Percentiles rank a stretch among this genome's conserved stretches.
Conservation (phyloP, 148 eudicot genomes). For the Bassia scoparia region DNA sequence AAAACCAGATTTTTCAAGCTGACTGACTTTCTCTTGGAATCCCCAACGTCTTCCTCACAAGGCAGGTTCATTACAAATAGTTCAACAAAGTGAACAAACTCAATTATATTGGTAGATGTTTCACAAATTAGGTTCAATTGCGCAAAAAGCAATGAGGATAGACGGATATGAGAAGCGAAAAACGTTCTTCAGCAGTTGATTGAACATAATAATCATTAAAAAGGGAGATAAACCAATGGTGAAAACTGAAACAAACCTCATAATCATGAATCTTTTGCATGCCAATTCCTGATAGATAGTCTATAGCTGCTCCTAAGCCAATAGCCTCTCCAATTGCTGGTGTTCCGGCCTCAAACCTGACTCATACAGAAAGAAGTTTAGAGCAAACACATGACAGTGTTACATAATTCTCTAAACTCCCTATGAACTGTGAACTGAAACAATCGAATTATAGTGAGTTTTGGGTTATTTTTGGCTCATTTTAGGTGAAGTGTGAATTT, state of each 20-base stretch:
- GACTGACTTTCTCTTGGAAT: no score
- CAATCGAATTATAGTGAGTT: no score
- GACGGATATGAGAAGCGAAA: background rate
- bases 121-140: no score
- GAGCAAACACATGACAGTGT: conserved; percentile 1
- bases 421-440: no score
- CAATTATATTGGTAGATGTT: background rate
- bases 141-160: background rate
- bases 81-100: no score
- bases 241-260: conserved; percentile 49
- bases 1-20: no score
- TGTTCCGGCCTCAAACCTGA: conserved; percentile 98
- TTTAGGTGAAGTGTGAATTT: no score
- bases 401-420: no score
- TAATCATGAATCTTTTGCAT: conserved; percentile 95
- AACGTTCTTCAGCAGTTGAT: background rate
- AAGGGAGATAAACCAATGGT: background rate
- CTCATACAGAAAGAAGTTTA: conserved; percentile 9
- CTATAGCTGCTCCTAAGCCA: conserved; percentile 96
- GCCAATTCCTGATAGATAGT: conserved; percentile 87
- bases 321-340: conserved; percentile 98
- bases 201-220: background rate
- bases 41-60: no score
- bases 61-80: no score
- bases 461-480: no score